Percentiles rank a stretch among this genome's conserved stretches.
Evolutionary conservation across 108 stramenopile genomes (phyloP).

Genomic region (Cyclotella baltica): DNA sequence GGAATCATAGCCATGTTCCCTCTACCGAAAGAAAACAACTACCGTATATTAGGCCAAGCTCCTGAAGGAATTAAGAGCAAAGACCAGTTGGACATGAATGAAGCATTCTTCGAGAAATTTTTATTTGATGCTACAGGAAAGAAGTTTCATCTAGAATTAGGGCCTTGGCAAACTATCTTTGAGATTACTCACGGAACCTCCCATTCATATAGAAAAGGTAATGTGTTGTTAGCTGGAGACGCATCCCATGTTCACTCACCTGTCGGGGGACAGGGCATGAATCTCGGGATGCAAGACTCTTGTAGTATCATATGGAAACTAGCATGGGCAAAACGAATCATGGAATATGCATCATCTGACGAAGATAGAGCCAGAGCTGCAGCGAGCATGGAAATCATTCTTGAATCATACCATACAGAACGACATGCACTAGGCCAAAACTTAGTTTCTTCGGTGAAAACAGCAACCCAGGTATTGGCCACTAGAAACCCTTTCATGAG

Average conservation of each 20-base stretch:
- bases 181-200: constrained; percentile 13
- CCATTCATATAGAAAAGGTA: constrained; percentile 1
- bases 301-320: constrained; percentile 7
- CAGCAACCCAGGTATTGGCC: not conserved
- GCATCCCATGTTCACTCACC: constrained; percentile 20
- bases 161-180: constrained; percentile 16
- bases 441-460: not conserved
- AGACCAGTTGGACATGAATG: not conserved
- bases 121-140: not conserved
- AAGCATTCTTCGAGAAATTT: not conserved
- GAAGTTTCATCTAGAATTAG: constrained; percentile 7
- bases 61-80: not conserved
- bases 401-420: constrained; percentile 3
- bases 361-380: constrained; percentile 3
- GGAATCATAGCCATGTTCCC: constrained; percentile 13
- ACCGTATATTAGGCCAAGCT: constrained; percentile 10
- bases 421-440: constrained; percentile 7
- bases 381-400: not conserved
- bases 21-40: constrained; percentile 2
- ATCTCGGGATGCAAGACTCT: constrained; percentile 17
- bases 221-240: constrained; percentile 15
- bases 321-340: constrained; percentile 15
- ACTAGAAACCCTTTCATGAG: constrained; percentile 2
- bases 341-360: not conserved
- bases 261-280: constrained; percentile 22